These are phyloP conservation scores for Hippophae rhamnoides DNA, from an alignment of 306 rosid species.

Conservation along the genomic window DNA sequence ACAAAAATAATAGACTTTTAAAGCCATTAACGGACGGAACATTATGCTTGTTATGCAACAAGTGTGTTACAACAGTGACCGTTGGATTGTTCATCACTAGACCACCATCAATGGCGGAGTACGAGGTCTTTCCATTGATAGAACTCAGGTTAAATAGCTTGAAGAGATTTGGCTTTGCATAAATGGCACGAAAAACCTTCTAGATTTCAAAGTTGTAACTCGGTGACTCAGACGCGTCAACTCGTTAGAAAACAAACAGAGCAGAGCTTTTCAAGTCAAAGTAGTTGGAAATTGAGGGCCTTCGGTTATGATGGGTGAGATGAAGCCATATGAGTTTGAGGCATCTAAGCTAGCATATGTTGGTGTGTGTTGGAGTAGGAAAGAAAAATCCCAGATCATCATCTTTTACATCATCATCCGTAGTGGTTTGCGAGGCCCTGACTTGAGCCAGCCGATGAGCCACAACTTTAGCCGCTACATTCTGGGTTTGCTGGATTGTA, in stretches of 20 bases:
- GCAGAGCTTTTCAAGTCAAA: constrained; percentile 90
- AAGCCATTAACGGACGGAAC: constrained; percentile 72
- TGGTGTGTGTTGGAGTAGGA: constrained; percentile 35
- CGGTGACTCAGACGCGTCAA: constrained; percentile 78
- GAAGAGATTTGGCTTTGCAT: constrained; percentile 67
- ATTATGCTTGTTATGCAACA: constrained; percentile 82
- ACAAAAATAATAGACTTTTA: constrained; percentile 67
- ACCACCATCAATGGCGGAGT: constrained; percentile 85
- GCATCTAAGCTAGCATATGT: too few relatives aligned
- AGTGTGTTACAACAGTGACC: constrained; percentile 91
- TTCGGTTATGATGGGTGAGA: too few relatives aligned
- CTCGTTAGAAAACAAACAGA: constrained; percentile 85
- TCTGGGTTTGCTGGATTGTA: constrained; percentile 75
- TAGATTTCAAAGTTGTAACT: constrained; percentile 88
- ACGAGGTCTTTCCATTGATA: constrained; percentile 63
- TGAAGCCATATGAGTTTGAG: too few relatives aligned
- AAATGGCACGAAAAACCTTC: constrained; percentile 91
- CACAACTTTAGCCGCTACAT: constrained; percentile 87
- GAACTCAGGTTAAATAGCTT: constrained; percentile 66
- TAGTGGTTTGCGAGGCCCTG: constrained; percentile 69
- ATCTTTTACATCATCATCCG: constrained; percentile 54
- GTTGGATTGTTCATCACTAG: constrained; percentile 95
- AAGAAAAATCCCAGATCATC: constrained; percentile 65
- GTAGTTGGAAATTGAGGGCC: constrained; percentile 17
- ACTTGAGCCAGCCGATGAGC: constrained; percentile 94